Evolutionary conservation across 352 stramenopile species (phyloP).

Genomic region (Bremia lactucae): DNA sequence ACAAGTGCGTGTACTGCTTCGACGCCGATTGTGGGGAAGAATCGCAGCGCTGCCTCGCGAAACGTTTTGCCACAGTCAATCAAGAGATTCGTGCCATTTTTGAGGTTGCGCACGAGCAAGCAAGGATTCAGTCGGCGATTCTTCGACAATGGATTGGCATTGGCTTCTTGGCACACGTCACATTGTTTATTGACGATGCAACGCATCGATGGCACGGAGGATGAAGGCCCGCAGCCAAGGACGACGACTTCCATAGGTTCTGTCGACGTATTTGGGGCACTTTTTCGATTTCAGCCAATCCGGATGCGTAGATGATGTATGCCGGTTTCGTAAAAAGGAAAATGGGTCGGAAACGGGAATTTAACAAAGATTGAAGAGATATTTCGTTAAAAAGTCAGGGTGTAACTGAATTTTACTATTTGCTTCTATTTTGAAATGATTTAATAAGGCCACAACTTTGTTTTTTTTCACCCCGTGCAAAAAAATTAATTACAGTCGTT

Average conservation of each 20-base stretch:
- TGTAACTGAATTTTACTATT: too few species aligned
- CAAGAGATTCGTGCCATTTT: conserved; percentile 41
- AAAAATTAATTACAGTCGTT: too few species aligned
- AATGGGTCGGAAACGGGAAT: too few species aligned
- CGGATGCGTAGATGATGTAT: too few species aligned
- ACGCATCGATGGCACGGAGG: conserved; percentile 66
- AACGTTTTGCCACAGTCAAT: conserved; percentile 88
- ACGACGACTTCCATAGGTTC: conserved; percentile 68
- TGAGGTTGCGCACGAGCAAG: conserved; percentile 53
- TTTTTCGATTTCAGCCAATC: too few species aligned
- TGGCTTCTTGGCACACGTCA: conserved; percentile 53
- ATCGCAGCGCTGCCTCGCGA: conserved; percentile 55
- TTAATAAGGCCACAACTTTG: too few species aligned
- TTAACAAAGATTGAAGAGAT: too few species aligned
- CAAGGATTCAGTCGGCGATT: conserved; percentile 77
- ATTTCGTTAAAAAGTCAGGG: too few species aligned
- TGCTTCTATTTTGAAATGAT: too few species aligned
- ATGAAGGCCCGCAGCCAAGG: conserved; percentile 74
- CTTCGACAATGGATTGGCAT: conserved; percentile 51
- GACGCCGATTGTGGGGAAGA: conserved; percentile 46
- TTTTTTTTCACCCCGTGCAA: too few species aligned
- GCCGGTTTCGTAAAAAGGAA: too few species aligned
- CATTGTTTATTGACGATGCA: conserved; percentile 52
- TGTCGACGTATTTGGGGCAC: too few species aligned
- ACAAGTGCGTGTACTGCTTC: conserved; percentile 56